Base-by-base conservation (phyloP, 305 asterid genomes). In the Solanum aculeatissimum region DNA sequence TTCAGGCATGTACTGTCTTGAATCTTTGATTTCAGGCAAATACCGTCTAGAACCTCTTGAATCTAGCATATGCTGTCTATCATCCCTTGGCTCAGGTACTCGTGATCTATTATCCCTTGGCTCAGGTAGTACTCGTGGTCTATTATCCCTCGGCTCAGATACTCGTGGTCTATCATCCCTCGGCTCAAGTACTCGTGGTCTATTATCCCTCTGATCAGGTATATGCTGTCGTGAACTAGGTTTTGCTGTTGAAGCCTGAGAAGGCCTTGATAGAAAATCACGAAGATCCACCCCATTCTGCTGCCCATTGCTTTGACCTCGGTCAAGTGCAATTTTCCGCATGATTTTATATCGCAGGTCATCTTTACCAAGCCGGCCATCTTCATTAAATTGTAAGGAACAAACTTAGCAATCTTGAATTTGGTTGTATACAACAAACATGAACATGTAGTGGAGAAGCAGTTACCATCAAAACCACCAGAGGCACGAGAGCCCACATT, bases 311-410 rank as follows among this genome's bases (percentile, higher is more conserved):
- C 75, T 92, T 87, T 89, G 92, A 83, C 91, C 85, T 84, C 87
- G 91, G 88, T 92, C 91, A 27, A 65, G 89, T 19, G 43, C 83
- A 63, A 57, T 88, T 83, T 93, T 96, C 83, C 89, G 90, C 91
- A 89, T 87, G 83, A 96, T 91, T 87, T 96, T 96, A 91, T 91
- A 90, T 65, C 99, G 96, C 45, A 96, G 93, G 88, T 96, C 99
- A 90, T 87, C 91, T 89, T 89, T 90, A 66, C 91, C 84, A 38
- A 96, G 97, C 84, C 82, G 88, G 32, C 74, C 85, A 87, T 92
- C 98, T 96, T 87, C 84, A 74, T 82, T 80, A 85, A 86, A 82
- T 62, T 51, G 75, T 81, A 85, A 75, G 83, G 88, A 88, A 77
- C 81, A 81, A 65, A 69, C 60, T 71, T 51, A 29, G 84, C 29